Base-by-base conservation (phyloP, 75 land plant species). In the Adiantum capillusveneris region DNA sequence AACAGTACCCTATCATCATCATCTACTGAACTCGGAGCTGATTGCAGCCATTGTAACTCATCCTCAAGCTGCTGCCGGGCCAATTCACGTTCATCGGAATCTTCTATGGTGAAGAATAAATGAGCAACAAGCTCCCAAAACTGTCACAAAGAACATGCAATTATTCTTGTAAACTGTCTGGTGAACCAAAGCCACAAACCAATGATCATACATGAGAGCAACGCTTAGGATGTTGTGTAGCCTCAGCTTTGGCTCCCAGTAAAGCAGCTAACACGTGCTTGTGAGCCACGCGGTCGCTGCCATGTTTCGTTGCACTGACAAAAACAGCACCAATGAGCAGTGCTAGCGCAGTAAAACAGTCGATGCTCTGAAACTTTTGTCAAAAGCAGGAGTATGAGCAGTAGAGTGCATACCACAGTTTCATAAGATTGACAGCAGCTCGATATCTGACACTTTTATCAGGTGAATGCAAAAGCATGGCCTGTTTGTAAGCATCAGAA, bases 81-180 rank as follows among this genome's bases (percentile, higher is more conserved):
- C 34, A 69, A 19, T 49, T 27, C 68, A 53, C 37, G 25, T 43
- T 69, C 71, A 12, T 69, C 71, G 2, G 58, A 46, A 16, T 37
- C 71, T 30, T 62, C 64, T n/a, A 69, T 37, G 25, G 31, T 20
- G 25, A 25, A 69, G 25, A 69, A 54, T 12, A 69, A 58, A 29
- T 69, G 71, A 19, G 65, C 71, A 29, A 69, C 30, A 39, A 69
- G 71, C 71, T 69, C 71, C 71, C 64, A 52, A 69, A 63, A 69
- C 71, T 69, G 66, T 3, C 20, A n/a, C n/a, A n/a, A n/a, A n/a
- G n/a, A n/a, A n/a, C n/a, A n/a, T n/a, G n/a, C n/a, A n/a, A n/a
- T n/a, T n/a, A n/a, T n/a, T 16, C 6, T 6, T 6, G 9, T 61
- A 14, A 17, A 14, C 12, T 30, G 25, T 1, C 27, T 21, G 13